These are phyloP conservation scores for Millerozyma acaciae DNA, from an alignment of 805 yeast genomes.

Conservation along the genomic window DNA sequence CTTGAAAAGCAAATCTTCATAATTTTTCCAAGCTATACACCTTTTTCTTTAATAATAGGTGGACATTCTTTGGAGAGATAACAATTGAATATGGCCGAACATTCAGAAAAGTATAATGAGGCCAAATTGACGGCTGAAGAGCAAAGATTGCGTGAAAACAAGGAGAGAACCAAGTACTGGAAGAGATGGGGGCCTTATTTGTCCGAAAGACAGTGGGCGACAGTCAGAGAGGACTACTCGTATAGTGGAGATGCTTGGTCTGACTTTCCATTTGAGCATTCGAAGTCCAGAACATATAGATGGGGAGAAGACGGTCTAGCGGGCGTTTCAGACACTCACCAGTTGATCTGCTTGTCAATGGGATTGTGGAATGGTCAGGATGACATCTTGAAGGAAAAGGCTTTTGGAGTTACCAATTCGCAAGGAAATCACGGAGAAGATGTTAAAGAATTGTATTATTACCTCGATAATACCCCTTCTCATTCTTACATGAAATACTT, in stretches of 20 bases:
- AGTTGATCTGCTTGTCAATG: slow-evolving; percentile 67
- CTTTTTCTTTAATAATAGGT: too few relatives aligned
- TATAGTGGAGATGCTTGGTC: slow-evolving; percentile 87
- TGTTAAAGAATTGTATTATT: slow-evolving; percentile 80
- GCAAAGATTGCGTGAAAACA: slow-evolving; percentile 30
- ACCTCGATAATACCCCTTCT: slow-evolving; percentile 87
- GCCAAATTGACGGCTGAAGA: slow-evolving; percentile 33
- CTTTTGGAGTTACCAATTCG: slow-evolving; percentile 85
- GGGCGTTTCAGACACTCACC: slow-evolving; percentile 84
- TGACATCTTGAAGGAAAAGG: slow-evolving; percentile 75
- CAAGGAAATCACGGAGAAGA: slow-evolving; percentile 97
- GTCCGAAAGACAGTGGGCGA: slow-evolving; percentile 84
- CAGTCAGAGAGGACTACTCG: slow-evolving; percentile 86
- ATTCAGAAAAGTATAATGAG: slow-evolving; percentile 1
- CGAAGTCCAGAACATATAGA: slow-evolving; percentile 73
- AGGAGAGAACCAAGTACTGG: slow-evolving; percentile 53
- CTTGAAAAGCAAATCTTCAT: too few relatives aligned
- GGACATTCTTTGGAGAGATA: not conserved
- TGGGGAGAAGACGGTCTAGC: slow-evolving; percentile 98
- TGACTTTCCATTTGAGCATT: slow-evolving; percentile 80
- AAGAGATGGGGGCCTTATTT: slow-evolving; percentile 89
- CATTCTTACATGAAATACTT: slow-evolving; percentile 89
- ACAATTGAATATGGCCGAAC: not conserved
- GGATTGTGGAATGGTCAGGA: slow-evolving; percentile 93
- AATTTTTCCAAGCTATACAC: too few relatives aligned